Base-by-base conservation (phyloP, 768 basidiomycete species). In the Tulasnella sp. region DNA sequence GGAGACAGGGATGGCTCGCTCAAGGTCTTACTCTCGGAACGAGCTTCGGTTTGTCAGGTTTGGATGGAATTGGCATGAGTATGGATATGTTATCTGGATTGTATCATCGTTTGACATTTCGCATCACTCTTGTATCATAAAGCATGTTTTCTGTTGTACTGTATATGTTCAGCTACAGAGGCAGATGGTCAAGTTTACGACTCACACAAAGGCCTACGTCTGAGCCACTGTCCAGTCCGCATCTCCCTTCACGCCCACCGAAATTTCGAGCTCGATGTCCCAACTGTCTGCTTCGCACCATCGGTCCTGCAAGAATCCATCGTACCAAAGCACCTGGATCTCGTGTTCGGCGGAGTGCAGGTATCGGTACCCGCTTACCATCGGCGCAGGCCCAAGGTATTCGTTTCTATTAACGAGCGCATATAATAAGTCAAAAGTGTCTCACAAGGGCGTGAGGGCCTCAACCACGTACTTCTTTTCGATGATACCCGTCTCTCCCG, bases 261-360 rank as follows among this genome's bases (percentile, higher is more conserved):
- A 29, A 2, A 76, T 76, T 42, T 76, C 69, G 5, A 76, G 36
- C 22, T 76, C 75, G 5, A 76, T 54, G 37, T 76, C 75, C 75
- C 75, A 76, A 22, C 68, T 76, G 12, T 76, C 75, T 68, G 37
- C 67, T 42, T 76, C 75, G 31, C 67, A 70, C 75, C 75, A 76
- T 2, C 75, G 75, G 31, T 76, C 75, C 36, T 76, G 67, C 29
- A 76, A 19, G 42, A 76, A 76, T 34, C 40, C 40, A 29, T 76
- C 75, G 39, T 71, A 76, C 75, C 75, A 76, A 29, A 76, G 40
- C 38, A 76, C 52, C 67, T 54, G 64, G 14, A 76, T 69, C n/a
- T 76, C 75, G 14, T 76, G 67, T 15, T 76, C 49, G 29, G 45
- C 22, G 11, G 64, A 31, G 67, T 7, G 40, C 11, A 76, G 31